phyloP scores from a whole-genome alignment of 2,329 filamentous ascomycete species.

The Fusarium drepaniforme region DNA sequence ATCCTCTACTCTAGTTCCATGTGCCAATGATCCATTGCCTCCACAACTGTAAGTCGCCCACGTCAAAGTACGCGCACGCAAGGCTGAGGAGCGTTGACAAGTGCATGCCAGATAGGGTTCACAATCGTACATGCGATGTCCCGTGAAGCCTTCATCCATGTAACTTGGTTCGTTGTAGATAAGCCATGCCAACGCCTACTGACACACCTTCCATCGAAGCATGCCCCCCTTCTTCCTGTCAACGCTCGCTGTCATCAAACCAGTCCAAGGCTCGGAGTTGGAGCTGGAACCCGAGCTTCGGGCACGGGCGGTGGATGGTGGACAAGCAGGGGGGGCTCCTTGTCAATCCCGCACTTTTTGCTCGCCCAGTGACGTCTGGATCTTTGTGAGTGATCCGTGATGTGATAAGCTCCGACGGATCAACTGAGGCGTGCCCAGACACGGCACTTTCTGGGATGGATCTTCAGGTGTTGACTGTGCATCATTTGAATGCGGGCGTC shows the following conservation, averaged over 20 bases:
- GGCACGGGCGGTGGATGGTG: constrained; percentile 2
- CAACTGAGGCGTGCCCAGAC: constrained; percentile 1
- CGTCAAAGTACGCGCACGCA: neutral
- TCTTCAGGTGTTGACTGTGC: constrained; percentile 12
- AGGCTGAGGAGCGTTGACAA: neutral
- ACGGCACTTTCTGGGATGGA: constrained; percentile 12
- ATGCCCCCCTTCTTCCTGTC: neutral
- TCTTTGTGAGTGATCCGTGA: constrained; percentile 6
- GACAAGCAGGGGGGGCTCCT: constrained; percentile 11
- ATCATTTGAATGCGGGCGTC: neutral
- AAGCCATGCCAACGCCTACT: neutral
- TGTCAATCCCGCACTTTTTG: constrained; percentile 11
- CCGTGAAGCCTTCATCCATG: neutral
- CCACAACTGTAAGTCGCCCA: neutral
- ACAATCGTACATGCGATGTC: neutral
- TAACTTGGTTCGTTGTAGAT: neutral
- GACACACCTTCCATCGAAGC: neutral
- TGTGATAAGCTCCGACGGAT: constrained; percentile 24
- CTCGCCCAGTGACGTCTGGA: constrained; percentile 12
- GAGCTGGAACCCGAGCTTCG: neutral
- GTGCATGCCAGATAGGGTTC: neutral
- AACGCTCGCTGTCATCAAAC: neutral
- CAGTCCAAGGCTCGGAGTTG: neutral
- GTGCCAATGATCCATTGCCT: neutral
- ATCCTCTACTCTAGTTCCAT: neutral